These are phyloP conservation scores for Trichoderma gracile DNA, from an alignment of 2,329 filamentous ascomycete species.

Conservation along the genomic window DNA sequence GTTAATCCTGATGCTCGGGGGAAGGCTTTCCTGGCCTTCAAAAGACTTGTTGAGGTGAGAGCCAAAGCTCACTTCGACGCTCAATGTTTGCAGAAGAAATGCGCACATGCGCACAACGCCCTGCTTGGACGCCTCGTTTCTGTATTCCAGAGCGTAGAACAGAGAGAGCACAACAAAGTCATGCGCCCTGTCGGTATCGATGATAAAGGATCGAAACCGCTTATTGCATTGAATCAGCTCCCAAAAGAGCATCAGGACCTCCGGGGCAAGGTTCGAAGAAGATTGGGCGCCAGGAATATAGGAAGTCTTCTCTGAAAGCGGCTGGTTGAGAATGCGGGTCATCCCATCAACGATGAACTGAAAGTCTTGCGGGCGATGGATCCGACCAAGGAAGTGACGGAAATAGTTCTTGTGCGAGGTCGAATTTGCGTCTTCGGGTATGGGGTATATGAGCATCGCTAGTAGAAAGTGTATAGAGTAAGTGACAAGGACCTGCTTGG, in stretches of 20 bases:
- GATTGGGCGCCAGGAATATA: conserved; percentile 85
- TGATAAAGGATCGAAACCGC: conserved; percentile 92
- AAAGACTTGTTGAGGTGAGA: conserved; percentile 87
- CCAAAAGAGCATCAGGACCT: conserved; percentile 98
- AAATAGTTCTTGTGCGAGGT: conserved; percentile 83
- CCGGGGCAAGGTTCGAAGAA: conserved; percentile 81
- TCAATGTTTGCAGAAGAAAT: conserved; percentile 93
- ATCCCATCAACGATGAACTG: conserved; percentile 96
- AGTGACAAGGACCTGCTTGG: conserved; percentile 85
- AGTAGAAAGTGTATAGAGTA: conserved; percentile 92
- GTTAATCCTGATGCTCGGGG: conserved; percentile 74
- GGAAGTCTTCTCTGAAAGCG: conserved; percentile 82
- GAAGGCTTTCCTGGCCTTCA: conserved; percentile 83
- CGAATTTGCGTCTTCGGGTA: conserved; percentile 72
- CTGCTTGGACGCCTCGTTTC: conserved; percentile 81
- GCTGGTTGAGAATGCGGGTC: conserved; percentile 88
- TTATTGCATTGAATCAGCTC: conserved; percentile 97
- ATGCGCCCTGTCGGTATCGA: conserved; percentile 89
- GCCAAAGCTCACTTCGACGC: conserved; percentile 88
- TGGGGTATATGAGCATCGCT: conserved; percentile 79
- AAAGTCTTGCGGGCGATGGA: conserved; percentile 94
- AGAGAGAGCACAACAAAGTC: conserved; percentile 89
- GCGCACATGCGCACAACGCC: conserved; percentile 95
- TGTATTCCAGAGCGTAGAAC: conserved; percentile 91
- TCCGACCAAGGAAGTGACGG: conserved; percentile 83